Evolutionary conservation across 2,329 filamentous ascomycete species (phyloP), one percentile per base, ranked within the genome.

Genomic region (Trichoderma gracile): DNA sequence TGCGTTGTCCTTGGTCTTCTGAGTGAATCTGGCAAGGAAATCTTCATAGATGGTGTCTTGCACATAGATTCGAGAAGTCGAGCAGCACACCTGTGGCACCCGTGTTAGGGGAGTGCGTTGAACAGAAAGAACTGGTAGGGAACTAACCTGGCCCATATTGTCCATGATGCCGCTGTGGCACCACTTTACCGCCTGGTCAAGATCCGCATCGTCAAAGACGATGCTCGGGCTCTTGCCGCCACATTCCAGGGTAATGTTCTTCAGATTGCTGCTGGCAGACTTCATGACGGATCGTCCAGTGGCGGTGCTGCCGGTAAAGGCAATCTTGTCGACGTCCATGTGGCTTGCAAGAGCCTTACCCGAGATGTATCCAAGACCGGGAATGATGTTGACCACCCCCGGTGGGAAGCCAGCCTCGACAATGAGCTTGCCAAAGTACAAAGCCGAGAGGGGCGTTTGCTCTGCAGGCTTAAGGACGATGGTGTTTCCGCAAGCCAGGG

Each of bases 181-280:
- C 63, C 63, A 65, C 15, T 50, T 53, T 14, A 65, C 45, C 12
- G 63, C 63, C 14, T 65, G 42, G 1, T 65, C 63, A 23, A 65
- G 58, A 42, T 65, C 52, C 15, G 63, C 63, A 17, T 65, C 63
- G 1, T 61, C 50, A 33, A 65, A 65, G 1, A 65, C 57, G 25
- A 65, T 65, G 21, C 57, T 61, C 14, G 63, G 63, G 14, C 46
- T 62, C 56, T 91, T 90, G 78, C 90, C 87, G 47, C 89, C 89
- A 17, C 91, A 85, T 78, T 91, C 89, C 45, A 91, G 83, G 21
- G 88, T 91, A 50, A 91, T 87, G 82, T 90, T 90, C 84, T 91
- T 91, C 69, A 91, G 77, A 82, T 91, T 91, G 69, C 86, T 89
- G 65, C 89, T 89, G 7, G 89, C 88, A 30, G 88, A 85, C 81